These are phyloP conservation scores for Podospora pseudopauciseta DNA, from an alignment of 495 filamentous ascomycete species.

Conservation along the genomic window DNA sequence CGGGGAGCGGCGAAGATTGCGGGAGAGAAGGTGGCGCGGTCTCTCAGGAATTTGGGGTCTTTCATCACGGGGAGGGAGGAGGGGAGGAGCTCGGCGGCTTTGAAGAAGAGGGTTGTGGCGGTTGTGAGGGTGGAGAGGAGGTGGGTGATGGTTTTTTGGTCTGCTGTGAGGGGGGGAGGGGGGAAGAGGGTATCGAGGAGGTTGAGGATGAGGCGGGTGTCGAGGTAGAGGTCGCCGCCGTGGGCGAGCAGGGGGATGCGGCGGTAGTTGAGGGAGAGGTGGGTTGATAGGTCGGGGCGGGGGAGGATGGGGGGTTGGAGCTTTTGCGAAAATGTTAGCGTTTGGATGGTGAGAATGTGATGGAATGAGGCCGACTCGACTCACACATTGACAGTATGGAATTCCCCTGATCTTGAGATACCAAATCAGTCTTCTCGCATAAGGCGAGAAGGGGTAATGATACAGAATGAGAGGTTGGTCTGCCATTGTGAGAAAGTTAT, in stretches of 20 bases:
- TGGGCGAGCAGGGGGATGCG: constrained; percentile 62
- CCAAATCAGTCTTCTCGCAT: constrained; percentile 51
- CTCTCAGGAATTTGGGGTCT: constrained; percentile 49
- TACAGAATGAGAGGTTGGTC: constrained; percentile 37
- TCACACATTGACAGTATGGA: constrained; percentile 51
- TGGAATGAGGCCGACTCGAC: constrained; percentile 12
- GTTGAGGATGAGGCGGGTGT: constrained; percentile 57
- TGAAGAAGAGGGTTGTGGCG: constrained; percentile 48
- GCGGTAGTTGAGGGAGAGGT: constrained; percentile 57
- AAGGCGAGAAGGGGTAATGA: constrained; percentile 54
- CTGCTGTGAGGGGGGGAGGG: constrained; percentile 5
- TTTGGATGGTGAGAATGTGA: no score
- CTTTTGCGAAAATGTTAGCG: constrained; percentile 23
- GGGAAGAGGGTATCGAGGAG: constrained; percentile 39
- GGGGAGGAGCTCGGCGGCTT: constrained; percentile 47
- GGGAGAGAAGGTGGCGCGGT: constrained; percentile 44
- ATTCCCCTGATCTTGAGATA: constrained; percentile 54
- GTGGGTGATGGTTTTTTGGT: constrained; percentile 14
- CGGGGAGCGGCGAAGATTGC: no score
- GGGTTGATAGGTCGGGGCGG: constrained; percentile 51
- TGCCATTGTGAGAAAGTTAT: not conserved
- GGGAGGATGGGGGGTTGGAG: constrained; percentile 57
- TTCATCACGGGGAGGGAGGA: constrained; percentile 44
- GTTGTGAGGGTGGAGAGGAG: constrained; percentile 29
- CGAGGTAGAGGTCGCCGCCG: constrained; percentile 54